Evolutionary conservation across 2,329 filamentous ascomycete species (phyloP).

Genomic region (Scolecobasidium constrictum): DNA sequence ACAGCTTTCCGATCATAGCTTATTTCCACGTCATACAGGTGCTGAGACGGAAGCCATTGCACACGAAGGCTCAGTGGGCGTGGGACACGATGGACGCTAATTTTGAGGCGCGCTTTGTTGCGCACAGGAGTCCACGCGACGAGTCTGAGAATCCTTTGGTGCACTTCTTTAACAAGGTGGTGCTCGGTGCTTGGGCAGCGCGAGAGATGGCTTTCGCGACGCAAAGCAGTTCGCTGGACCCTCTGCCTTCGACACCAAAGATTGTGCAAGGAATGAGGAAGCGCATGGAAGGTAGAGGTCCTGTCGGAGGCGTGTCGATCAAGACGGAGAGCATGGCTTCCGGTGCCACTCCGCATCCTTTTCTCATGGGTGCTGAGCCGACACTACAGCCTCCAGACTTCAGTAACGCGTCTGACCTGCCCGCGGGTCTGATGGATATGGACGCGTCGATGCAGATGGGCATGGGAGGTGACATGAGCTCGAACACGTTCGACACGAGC

Average conservation of each 20-base stretch:
- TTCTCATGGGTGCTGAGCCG: no score
- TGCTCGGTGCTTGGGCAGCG: slow-evolving; percentile 54
- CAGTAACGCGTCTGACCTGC: no score
- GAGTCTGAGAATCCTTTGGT: slow-evolving; percentile 16
- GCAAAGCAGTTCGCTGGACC: slow-evolving; percentile 9
- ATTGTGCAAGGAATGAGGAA: background rate
- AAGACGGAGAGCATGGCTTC: background rate
- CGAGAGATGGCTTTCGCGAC: slow-evolving; percentile 21
- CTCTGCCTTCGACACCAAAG: background rate
- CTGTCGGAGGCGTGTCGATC: background rate
- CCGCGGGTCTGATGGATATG: no score
- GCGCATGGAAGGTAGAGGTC: background rate
- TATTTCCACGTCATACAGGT: slow-evolving; percentile 37
- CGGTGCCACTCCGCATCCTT: background rate
- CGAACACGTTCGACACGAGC: no score
- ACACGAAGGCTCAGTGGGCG: slow-evolving; percentile 21
- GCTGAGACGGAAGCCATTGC: slow-evolving; percentile 26
- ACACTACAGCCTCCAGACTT: no score
- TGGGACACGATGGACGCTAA: slow-evolving; percentile 39
- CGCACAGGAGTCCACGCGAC: slow-evolving; percentile 9
- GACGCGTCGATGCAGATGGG: no score
- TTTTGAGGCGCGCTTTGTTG: slow-evolving; percentile 25
- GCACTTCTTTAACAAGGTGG: slow-evolving; percentile 40
- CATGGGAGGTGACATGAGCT: no score
- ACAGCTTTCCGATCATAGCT: slow-evolving; percentile 39